These are phyloP conservation scores for Myxozyma monticola DNA, from an alignment of 805 yeast species.

Conservation along the genomic window DNA sequence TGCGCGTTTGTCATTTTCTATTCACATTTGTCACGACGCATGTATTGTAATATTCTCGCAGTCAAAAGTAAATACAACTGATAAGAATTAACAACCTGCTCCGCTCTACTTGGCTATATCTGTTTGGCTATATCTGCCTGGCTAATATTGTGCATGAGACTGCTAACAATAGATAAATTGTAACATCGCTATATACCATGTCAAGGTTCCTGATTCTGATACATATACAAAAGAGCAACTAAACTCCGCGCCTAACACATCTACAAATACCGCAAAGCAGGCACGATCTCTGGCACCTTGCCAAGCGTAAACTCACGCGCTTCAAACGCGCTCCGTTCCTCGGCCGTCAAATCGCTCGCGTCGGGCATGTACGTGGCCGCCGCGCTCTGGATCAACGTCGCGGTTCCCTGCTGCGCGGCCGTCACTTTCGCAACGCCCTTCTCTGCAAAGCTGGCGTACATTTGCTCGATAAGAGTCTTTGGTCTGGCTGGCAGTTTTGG, in stretches of 20 bases:
- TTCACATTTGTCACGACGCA: not conserved
- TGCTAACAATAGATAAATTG: too few relatives aligned
- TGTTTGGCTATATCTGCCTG: too few relatives aligned
- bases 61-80: slow-evolving; percentile 4
- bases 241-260: too few relatives aligned
- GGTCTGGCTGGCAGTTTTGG: slow-evolving; percentile 20
- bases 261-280: slow-evolving; percentile 51
- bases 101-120: not conserved
- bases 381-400: slow-evolving; percentile 4
- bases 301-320: slow-evolving; percentile 56
- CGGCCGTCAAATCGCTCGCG: slow-evolving; percentile 12
- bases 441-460: slow-evolving; percentile 3
- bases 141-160: too few relatives aligned
- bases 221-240: too few relatives aligned
- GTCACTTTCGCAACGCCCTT: too few relatives aligned
- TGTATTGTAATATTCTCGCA: slow-evolving; percentile 5
- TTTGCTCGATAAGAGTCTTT: slow-evolving; percentile 13
- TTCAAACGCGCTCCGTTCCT: slow-evolving; percentile 31
- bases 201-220: too few relatives aligned
- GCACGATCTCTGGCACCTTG: slow-evolving; percentile 68
- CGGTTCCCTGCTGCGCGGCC: too few relatives aligned
- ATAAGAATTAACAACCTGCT: not conserved
- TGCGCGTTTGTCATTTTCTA: not conserved
- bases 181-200: too few relatives aligned
- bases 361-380: slow-evolving; percentile 13